Evolutionary conservation across 176 grass and related monocot species (phyloP), one percentile per base, ranked within the genome.

Genomic region (Rhynchospora tenuis): DNA sequence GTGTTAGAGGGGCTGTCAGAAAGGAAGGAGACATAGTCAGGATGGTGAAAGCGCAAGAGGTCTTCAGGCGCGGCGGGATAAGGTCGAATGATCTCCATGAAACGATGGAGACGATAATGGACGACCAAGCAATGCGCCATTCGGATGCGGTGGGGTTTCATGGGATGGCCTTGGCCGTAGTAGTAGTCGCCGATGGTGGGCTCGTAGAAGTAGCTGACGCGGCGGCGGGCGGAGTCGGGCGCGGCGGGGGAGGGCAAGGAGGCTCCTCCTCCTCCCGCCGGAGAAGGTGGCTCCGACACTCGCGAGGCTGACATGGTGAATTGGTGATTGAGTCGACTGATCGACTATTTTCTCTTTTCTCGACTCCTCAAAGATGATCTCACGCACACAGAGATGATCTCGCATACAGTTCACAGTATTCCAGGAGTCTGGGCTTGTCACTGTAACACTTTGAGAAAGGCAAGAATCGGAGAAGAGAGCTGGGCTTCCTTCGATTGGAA

Each of bases 141-240:
- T 62, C 94, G 84, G 85, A 97, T 97, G 80, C 94, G 94, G 81
- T 97, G 94, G 50, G 94, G 94, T 84, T 97, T 97, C 94, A 97
- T 97, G 48, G 94, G 94, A 85, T 97, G 94, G 8, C 94, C 94
- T 84, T 97, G 94, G 50, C 94, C 94, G 84, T 97, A 97, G 91
- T 97, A 97, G 85, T 97, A 97, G 83, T 97, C 94, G 7, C 91
- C 94, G 71, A 97, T 97, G 5, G 85, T 86, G 43, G 94, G 94
- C 89, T 97, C 94, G 87, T 97, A 97, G 91, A 97, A 97, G 81
- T 97, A 97, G 87, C 94, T 97, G 54, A 97, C 94, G 2, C 91
- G 87, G 19, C 93, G 88, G 57, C 87, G 87, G 55, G 16, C 80
- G 5, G 48, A 76, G 29, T 91, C 91, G 47, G 85, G 80, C 7